These are phyloP conservation scores for Malassezia brasiliensis DNA, from an alignment of 1,284 basidiomycete species.

Conservation along the genomic window DNA sequence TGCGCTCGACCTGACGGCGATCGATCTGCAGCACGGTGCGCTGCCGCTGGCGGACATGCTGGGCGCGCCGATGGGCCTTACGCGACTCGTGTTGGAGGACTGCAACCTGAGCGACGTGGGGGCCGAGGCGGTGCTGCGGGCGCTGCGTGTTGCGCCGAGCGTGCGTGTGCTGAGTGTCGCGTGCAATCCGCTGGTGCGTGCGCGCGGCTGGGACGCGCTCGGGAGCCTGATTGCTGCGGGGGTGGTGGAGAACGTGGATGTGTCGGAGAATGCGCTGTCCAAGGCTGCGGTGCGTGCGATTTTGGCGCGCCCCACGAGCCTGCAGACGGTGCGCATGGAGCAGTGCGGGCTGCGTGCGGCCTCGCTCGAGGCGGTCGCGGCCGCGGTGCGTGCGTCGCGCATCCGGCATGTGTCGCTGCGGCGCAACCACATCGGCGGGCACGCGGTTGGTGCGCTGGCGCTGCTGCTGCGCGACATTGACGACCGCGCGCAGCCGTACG, in stretches of 20 bases:
- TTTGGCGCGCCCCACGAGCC: slow-evolving; percentile 49
- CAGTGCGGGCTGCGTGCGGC: slow-evolving; percentile 33
- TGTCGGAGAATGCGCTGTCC: slow-evolving; percentile 78
- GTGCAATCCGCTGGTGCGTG: slow-evolving; percentile 71
- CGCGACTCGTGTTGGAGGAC: slow-evolving; percentile 39
- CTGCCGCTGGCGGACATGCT: slow-evolving; percentile 43
- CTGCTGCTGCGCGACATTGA: slow-evolving; percentile 37
- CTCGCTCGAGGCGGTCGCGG: slow-evolving; percentile 32
- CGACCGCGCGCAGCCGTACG: slow-evolving; percentile 7
- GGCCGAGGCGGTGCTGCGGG: slow-evolving; percentile 79
- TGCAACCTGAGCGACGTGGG: slow-evolving; percentile 51
- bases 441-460: slow-evolving; percentile 25
- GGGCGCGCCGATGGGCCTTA: slow-evolving; percentile 40
- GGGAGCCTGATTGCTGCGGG: slow-evolving; percentile 68
- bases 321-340: slow-evolving; percentile 52
- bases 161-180: slow-evolving; percentile 76
- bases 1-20: slow-evolving; percentile 27
- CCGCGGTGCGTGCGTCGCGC: slow-evolving; percentile 35
- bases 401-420: slow-evolving; percentile 42
- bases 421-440: slow-evolving; percentile 30
- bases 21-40: slow-evolving; percentile 33
- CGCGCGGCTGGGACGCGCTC: slow-evolving; percentile 67
- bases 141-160: slow-evolving; percentile 71
- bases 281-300: slow-evolving; percentile 55
- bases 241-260: slow-evolving; percentile 69